A percentile compares a stretch with the other conserved stretches of the same genome.
Evolutionary conservation across 495 filamentous ascomycete species (phyloP).

Genomic region (Aspergillus sclerotiicarbonarius): DNA sequence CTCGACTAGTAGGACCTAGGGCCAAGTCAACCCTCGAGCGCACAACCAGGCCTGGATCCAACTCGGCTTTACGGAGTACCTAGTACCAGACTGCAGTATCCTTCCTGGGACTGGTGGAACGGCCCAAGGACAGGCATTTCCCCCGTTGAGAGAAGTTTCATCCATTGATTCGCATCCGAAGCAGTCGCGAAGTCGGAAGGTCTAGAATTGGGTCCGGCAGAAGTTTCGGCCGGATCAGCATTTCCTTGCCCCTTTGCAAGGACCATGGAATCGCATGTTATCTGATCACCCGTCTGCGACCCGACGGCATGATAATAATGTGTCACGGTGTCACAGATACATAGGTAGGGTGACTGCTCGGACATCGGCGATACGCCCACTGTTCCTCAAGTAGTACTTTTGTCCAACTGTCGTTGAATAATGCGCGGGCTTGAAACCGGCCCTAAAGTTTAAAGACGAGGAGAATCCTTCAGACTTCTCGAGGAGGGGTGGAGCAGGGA

Average conservation of each 20-base stretch:
- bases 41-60: neutral
- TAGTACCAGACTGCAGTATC: neutral
- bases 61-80: too few species aligned
- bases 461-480: neutral
- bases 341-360: neutral
- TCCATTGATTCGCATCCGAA: neutral
- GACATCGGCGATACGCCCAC: slow-evolving; percentile 1
- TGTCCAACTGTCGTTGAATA: neutral
- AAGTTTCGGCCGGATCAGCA: neutral
- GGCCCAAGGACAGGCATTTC: neutral
- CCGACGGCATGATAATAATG: neutral
- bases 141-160: neutral
- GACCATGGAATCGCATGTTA: neutral
- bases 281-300: neutral
- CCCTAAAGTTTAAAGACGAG: neutral
- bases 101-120: neutral
- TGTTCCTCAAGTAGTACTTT: neutral
- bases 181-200: neutral
- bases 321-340: neutral
- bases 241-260: neutral
- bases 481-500: too few species aligned
- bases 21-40: neutral
- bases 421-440: neutral
- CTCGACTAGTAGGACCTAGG: neutral
- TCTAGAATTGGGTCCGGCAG: neutral